Percentiles rank a stretch among this genome's conserved stretches.
These are phyloP conservation scores for Hymenoscyphus salicellus DNA, from an alignment of 2,329 filamentous ascomycete species.

Conservation along the genomic window DNA sequence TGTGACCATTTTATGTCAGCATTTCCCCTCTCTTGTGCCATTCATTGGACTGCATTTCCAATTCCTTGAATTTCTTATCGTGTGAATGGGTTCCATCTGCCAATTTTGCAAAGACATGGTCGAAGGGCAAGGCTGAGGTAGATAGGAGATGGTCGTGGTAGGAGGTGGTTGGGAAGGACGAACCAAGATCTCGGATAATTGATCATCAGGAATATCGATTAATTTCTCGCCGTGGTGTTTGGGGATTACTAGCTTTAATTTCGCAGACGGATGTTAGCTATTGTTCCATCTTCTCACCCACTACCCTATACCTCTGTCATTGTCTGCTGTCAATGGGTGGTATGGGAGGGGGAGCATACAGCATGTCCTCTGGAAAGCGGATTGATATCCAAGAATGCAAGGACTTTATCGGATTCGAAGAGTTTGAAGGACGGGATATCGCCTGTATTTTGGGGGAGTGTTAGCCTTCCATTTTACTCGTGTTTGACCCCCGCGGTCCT, in stretches of 20 bases:
- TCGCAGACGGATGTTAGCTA: not conserved
- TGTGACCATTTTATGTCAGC: not conserved
- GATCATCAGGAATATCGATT: conserved; percentile 86
- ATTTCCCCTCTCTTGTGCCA: not conserved
- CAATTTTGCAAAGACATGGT: not conserved
- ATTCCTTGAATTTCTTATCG: too few species aligned
- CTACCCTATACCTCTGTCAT: not conserved
- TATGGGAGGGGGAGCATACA: conserved; percentile 52
- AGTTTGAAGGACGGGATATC: conserved; percentile 97
- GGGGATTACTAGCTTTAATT: conserved; percentile 76
- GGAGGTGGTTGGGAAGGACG: conserved; percentile 24
- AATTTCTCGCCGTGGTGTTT: conserved; percentile 93
- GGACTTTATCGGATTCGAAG: conserved; percentile 87
- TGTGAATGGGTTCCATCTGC: too few species aligned
- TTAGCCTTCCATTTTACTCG: conserved; percentile 10
- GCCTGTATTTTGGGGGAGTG: conserved; percentile 49
- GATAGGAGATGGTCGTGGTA: not conserved
- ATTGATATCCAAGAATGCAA: conserved; percentile 95
- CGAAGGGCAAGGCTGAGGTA: not conserved
- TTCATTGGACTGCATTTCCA: too few species aligned
- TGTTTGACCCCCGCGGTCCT: too few species aligned
- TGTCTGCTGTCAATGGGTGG: not conserved
- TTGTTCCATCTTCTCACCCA: not conserved
- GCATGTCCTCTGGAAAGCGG: conserved; percentile 86
- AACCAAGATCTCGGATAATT: conserved; percentile 78